Conservation (phyloP, 352 stramenopile species). For the Phytophthora sp. region DNA sequence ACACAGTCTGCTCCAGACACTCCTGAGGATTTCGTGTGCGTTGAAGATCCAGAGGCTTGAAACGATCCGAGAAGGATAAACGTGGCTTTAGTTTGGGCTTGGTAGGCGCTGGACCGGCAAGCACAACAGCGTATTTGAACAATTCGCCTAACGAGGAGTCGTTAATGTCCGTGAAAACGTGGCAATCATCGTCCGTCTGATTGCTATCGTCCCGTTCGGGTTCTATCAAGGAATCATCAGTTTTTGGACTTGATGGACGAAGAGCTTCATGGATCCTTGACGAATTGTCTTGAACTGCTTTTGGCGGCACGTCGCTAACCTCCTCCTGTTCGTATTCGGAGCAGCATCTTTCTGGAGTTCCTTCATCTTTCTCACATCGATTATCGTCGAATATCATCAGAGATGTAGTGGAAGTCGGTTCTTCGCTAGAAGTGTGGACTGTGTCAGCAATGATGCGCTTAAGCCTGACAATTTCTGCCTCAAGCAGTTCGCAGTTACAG, state of each 20-base stretch:
- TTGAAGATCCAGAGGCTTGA: slow-evolving; percentile 53
- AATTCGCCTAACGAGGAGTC: slow-evolving; percentile 59
- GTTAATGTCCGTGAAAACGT: slow-evolving; percentile 43
- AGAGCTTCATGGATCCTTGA: neutral
- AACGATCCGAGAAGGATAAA: slow-evolving; percentile 37
- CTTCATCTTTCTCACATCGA: slow-evolving; percentile 10
- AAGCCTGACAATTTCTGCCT: slow-evolving; percentile 17
- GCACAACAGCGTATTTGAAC: slow-evolving; percentile 77
- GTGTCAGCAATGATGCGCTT: slow-evolving; percentile 11
- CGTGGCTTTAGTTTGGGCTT: slow-evolving; percentile 45
- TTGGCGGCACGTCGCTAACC: neutral
- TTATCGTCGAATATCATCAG: neutral
- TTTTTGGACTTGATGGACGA: neutral
- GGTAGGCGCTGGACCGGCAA: slow-evolving; percentile 49
- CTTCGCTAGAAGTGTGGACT: neutral
- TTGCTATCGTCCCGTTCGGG: slow-evolving; percentile 31
- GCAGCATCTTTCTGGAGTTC: slow-evolving; percentile 17
- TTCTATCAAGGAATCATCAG: slow-evolving; percentile 7
- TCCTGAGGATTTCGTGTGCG: slow-evolving; percentile 51
- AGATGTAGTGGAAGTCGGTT: neutral
- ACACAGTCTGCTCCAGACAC: slow-evolving; percentile 31
- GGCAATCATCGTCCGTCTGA: slow-evolving; percentile 36
- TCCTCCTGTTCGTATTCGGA: slow-evolving; percentile 18
- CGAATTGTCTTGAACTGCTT: neutral
- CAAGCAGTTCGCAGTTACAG: slow-evolving; percentile 29